phyloP scores from a whole-genome alignment of 78 protist species.

The Protostelium mycophagum region DNA sequence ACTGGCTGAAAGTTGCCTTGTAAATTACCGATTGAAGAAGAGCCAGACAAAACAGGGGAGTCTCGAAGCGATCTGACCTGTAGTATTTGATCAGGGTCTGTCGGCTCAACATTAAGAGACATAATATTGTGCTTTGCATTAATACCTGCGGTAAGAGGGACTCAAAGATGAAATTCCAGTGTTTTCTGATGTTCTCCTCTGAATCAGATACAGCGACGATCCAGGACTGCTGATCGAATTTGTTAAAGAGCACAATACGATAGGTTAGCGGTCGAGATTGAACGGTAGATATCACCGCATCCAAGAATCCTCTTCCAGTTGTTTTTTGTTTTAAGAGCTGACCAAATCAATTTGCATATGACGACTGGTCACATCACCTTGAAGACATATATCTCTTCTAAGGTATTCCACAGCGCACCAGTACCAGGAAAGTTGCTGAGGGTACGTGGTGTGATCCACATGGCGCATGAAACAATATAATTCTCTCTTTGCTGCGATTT shows the following conservation, averaged over 20 bases:
- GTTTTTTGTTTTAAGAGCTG: not conserved
- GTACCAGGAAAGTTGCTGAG: not conserved
- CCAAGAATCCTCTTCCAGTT: not conserved
- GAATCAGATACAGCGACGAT: not conserved
- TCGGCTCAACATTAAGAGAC: too few species aligned
- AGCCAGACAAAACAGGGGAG: too few species aligned
- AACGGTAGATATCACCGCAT: not conserved
- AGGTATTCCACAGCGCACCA: not conserved
- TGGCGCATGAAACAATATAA: too few species aligned
- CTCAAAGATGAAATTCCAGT: not conserved
- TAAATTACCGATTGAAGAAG: too few species aligned
- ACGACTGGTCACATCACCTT: not conserved
- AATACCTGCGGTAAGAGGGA: not conserved
- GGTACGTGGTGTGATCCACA: not conserved
- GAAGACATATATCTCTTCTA: not conserved
- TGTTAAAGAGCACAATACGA: not conserved
- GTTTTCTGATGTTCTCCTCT: not conserved
- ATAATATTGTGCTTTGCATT: not conserved
- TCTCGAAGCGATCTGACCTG: too few species aligned
- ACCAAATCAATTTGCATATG: not conserved
- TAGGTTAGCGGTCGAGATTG: not conserved
- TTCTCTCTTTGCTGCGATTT: too few species aligned
- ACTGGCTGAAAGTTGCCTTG: too few species aligned
- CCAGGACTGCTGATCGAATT: not conserved
- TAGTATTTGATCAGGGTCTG: too few species aligned